These are phyloP conservation scores for Populus hybrid DNA, from an alignment of 441 rosid genomes.

Conservation along the genomic window DNA sequence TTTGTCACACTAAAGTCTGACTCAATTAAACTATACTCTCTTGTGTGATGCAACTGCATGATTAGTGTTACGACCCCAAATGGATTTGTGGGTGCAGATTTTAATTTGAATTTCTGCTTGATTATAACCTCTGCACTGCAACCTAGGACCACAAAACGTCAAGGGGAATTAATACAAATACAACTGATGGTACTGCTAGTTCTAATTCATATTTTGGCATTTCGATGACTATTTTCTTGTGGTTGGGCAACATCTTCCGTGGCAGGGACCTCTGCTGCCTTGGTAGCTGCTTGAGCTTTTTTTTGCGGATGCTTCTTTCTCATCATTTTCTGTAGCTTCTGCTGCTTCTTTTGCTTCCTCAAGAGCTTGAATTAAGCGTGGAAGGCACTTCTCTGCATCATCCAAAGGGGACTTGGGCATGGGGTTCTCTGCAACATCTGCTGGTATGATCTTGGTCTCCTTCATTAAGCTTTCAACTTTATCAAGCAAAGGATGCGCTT, in stretches of 20 bases:
- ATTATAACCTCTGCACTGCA: background rate
- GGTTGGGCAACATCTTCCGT: constrained; percentile 12
- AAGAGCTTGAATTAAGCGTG: constrained; percentile 46
- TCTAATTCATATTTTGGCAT: background rate
- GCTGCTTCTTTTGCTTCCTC: constrained; percentile 36
- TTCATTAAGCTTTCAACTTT: constrained; percentile 32
- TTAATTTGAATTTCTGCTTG: background rate
- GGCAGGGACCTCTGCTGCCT: constrained; percentile 10
- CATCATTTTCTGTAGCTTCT: constrained; percentile 28
- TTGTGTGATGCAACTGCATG: background rate
- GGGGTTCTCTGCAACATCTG: constrained; percentile 74
- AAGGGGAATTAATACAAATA: constrained; percentile 13
- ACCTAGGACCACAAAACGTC: background rate
- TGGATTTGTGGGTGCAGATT: background rate
- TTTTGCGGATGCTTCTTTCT: constrained; percentile 11
- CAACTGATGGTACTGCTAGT: background rate
- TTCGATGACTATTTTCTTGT: background rate
- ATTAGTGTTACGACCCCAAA: background rate
- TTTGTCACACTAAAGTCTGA: background rate
- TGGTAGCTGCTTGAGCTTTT: constrained; percentile 10
- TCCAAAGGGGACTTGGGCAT: constrained; percentile 57
- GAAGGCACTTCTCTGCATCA: constrained; percentile 45
- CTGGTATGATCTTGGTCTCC: constrained; percentile 57
- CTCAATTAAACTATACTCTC: background rate
- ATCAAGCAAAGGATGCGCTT: constrained; percentile 38